A percentile compares a stretch with the other conserved stretches of the same genome.
These are phyloP conservation scores for Phlegmacium glaucopus DNA, from an alignment of 768 basidiomycete genomes.

Conservation along the genomic window DNA sequence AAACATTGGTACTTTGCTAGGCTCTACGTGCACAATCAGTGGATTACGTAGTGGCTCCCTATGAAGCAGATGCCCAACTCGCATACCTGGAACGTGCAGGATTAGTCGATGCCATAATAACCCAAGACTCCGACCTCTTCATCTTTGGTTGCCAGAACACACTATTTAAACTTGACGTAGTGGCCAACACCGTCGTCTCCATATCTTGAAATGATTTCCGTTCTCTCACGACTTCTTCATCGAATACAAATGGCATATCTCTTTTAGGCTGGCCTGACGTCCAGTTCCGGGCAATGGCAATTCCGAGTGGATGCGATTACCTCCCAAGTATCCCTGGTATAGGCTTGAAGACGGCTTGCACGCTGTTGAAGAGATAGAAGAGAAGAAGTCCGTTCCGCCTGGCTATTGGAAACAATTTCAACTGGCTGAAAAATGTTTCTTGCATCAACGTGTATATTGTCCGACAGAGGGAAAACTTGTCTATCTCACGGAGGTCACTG, in stretches of 20 bases:
- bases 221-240: slow-evolving; percentile 41
- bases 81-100: slow-evolving; percentile 85
- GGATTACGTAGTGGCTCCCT: slow-evolving; percentile 90
- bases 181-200: slow-evolving; percentile 57
- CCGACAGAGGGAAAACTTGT: slow-evolving; percentile 64
- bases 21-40: slow-evolving; percentile 81
- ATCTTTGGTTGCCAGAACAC: slow-evolving; percentile 93
- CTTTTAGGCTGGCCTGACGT: slow-evolving; percentile 86
- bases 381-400: slow-evolving; percentile 76
- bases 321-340: slow-evolving; percentile 87
- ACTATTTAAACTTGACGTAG: slow-evolving; percentile 87
- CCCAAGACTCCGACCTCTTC: slow-evolving; percentile 96
- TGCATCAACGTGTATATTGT: slow-evolving; percentile 91
- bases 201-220: slow-evolving; percentile 71
- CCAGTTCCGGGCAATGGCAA: slow-evolving; percentile 92
- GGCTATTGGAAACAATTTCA: slow-evolving; percentile 73
- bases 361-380: slow-evolving; percentile 80
- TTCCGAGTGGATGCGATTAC: slow-evolving; percentile 91
- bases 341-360: slow-evolving; percentile 91
- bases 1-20: slow-evolving; percentile 50
- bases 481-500: slow-evolving; percentile 61
- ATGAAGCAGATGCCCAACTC: slow-evolving; percentile 97
- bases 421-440: slow-evolving; percentile 87
- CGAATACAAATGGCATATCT: slow-evolving; percentile 60
- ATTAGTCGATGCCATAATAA: slow-evolving; percentile 86